phyloP scores from a whole-genome alignment of 192 early-diverging fungal genomes.

The Powellomyces hirtus region DNA sequence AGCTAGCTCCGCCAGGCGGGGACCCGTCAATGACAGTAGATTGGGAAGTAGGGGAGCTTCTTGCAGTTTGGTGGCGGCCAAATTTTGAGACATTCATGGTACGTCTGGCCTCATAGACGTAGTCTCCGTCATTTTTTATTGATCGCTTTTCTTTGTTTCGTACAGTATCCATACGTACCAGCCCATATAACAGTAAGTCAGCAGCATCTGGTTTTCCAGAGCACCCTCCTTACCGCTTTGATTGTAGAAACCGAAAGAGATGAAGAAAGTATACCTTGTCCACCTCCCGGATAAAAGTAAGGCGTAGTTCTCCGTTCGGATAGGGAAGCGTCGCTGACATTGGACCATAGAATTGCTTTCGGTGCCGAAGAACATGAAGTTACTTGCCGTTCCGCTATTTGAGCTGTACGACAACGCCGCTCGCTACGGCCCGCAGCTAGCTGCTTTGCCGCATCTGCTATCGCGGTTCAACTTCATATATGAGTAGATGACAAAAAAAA shows the following conservation, averaged over 20 bases:
- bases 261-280: constrained; percentile 70
- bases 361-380: constrained; percentile 75
- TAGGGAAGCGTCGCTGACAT: background rate
- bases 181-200: constrained; percentile 65
- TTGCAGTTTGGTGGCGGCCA: constrained; percentile 71
- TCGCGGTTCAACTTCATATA: constrained; percentile 46
- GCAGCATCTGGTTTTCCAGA: no score
- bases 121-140: background rate
- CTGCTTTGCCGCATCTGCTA: constrained; percentile 64
- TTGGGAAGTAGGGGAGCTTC: constrained; percentile 74
- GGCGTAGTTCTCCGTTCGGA: background rate
- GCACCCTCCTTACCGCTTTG: background rate
- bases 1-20: constrained; percentile 49
- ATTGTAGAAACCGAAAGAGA: constrained; percentile 68
- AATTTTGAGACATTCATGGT: constrained; percentile 79
- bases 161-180: constrained; percentile 75
- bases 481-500: no score
- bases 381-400: constrained; percentile 76
- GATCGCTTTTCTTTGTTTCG: background rate
- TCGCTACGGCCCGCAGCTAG: constrained; percentile 70
- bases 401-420: constrained; percentile 77
- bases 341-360: constrained; percentile 56
- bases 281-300: constrained; percentile 71
- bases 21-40: constrained; percentile 42
- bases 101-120: constrained; percentile 12